These are phyloP conservation scores for Aaosphaeria arxii DNA, from an alignment of 2,329 filamentous ascomycete species.

Conservation along the genomic window DNA sequence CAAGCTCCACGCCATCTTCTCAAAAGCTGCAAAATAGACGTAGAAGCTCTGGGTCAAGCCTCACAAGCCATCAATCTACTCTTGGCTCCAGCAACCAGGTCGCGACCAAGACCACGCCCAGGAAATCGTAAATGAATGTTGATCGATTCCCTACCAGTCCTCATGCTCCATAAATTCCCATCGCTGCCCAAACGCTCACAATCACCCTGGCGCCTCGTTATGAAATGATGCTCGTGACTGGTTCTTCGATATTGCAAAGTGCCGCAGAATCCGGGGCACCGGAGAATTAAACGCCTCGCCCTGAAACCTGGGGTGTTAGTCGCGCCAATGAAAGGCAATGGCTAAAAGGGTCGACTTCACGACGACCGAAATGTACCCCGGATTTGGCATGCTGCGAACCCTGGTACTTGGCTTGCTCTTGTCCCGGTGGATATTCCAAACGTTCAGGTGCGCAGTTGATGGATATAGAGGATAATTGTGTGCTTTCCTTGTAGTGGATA, in stretches of 20 bases:
- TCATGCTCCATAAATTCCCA: no score
- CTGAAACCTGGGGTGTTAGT: neutral
- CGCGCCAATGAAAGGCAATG: neutral
- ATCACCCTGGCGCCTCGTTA: no score
- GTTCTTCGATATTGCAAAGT: neutral
- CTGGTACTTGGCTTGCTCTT: constrained; percentile 4
- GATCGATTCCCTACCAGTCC: no score
- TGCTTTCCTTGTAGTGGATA: no score
- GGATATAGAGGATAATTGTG: no score
- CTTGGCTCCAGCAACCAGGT: constrained; percentile 1
- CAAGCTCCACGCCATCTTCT: no score
- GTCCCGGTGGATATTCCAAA: constrained; percentile 5
- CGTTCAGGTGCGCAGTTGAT: no score
- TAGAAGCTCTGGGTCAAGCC: no score
- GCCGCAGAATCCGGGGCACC: neutral
- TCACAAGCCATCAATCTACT: neutral
- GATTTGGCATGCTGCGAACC: constrained; percentile 1
- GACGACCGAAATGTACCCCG: neutral
- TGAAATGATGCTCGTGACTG: neutral
- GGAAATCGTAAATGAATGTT: neutral
- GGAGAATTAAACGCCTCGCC: neutral
- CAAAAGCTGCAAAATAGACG: no score
- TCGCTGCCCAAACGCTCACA: no score
- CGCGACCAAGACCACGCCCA: neutral
- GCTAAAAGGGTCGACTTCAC: neutral